Evolutionary conservation across 495 filamentous ascomycete genomes (phyloP).

Genomic region (Filosporella fistucella): DNA sequence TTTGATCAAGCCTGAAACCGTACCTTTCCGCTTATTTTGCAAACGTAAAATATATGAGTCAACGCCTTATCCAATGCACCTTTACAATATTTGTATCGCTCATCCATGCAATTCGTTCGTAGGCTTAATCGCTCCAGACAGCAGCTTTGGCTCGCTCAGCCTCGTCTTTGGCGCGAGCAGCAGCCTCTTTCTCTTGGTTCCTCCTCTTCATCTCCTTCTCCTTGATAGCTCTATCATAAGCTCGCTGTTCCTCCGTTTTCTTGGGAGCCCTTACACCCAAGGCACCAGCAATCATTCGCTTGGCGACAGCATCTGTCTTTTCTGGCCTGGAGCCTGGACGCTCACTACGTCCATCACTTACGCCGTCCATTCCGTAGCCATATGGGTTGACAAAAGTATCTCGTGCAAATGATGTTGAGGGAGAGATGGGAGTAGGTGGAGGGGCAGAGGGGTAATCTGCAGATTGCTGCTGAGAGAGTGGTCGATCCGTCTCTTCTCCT

Average conservation of each 20-base stretch:
- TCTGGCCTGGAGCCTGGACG: conserved; percentile 54
- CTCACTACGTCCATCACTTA: conserved; percentile 7
- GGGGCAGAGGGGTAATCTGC: conserved; percentile 22
- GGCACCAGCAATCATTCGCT: conserved; percentile 84
- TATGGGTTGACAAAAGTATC: conserved; percentile 18
- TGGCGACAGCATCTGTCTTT: conserved; percentile 88
- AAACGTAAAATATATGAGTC: too few species aligned
- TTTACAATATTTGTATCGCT: too few species aligned
- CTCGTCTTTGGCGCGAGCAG: conserved; percentile 59
- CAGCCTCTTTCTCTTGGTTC: conserved; percentile 66
- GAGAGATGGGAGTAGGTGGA: conserved; percentile 28
- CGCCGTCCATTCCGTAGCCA: conserved; percentile 10
- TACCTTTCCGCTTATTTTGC: too few species aligned
- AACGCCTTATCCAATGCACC: too few species aligned
- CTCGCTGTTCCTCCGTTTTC: conserved; percentile 80
- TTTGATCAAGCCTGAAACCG: too few species aligned
- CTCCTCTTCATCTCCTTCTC: conserved; percentile 79
- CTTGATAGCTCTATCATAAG: conserved; percentile 78
- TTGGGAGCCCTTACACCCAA: conserved; percentile 77
- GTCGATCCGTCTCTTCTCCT: conserved; percentile 17
- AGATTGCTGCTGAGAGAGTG: conserved; percentile 22
- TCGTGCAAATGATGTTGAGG: conserved; percentile 7
- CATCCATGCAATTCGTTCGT: too few species aligned
- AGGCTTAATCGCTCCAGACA: conserved; percentile 76
- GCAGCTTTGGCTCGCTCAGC: conserved; percentile 66